Conservation (phyloP, 441 rosid species). For the Brassica hybrid region DNA sequence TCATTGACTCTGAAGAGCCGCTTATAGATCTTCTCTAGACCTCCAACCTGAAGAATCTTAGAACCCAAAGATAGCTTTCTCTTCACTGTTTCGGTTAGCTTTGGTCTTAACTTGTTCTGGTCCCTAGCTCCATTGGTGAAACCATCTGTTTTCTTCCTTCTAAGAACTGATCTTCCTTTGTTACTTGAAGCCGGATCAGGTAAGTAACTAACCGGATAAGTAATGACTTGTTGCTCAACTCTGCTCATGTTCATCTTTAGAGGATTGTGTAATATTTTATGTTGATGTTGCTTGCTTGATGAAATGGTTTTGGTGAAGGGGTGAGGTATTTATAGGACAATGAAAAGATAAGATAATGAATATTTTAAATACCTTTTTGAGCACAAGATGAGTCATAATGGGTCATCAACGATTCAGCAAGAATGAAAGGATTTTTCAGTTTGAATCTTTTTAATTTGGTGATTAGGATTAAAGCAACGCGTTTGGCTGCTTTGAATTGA, state of each 20-base stretch:
- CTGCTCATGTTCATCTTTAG: conserved; percentile 31
- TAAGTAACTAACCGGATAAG: conserved; percentile 38
- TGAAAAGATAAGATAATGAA: conserved; percentile 24
- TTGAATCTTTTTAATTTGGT: conserved; percentile 34
- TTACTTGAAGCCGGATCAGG: conserved; percentile 30
- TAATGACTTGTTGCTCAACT: conserved; percentile 39
- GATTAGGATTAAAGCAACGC: conserved; percentile 15
- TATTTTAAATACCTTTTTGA: conserved; percentile 21
- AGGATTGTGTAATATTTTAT: background rate
- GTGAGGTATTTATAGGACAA: conserved; percentile 39
- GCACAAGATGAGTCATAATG: conserved; percentile 48
- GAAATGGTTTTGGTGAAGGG: conserved; percentile 11
- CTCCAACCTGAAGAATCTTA: conserved; percentile 64
- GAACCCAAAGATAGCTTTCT: conserved; percentile 74
- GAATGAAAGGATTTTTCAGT: conserved; percentile 21
- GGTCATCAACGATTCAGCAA: conserved; percentile 44
- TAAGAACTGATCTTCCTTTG: conserved; percentile 35
- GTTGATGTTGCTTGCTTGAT: conserved; percentile 27
- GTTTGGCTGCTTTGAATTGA: conserved; percentile 36
- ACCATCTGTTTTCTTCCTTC: conserved; percentile 22
- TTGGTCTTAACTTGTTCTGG: conserved; percentile 56
- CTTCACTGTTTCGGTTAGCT: conserved; percentile 63
- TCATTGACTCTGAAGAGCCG: conserved; percentile 51
- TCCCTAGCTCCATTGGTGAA: conserved; percentile 57
- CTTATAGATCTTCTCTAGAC: conserved; percentile 58